Evolutionary conservation across 2,329 filamentous ascomycete genomes (phyloP), one percentile per base, ranked within the genome.

Genomic region (Pestalotiopsis sp.): DNA sequence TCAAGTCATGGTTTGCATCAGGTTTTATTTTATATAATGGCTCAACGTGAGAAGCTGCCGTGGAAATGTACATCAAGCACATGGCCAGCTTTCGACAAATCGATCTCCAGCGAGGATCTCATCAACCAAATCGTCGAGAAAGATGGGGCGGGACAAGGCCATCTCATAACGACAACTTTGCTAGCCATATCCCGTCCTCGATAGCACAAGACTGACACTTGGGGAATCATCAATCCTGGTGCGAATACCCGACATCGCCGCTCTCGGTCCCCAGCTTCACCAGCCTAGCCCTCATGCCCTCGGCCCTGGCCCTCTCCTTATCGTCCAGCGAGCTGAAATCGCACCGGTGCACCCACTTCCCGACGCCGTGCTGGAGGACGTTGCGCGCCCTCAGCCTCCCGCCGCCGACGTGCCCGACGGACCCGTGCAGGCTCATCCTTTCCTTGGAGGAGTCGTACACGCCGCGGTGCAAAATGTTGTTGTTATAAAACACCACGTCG

Each of bases 401-500:
- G 1, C 86, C 89, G 2, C 77, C 79, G 0, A 82, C 81, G 72
- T 90, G 86, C 1, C 91, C 91, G 60, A 92, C 91, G 66, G 88
- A 91, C 6, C 91, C 91, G 78, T 94, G 91, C 74, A 94, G 79
- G 69, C 91, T 93, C 83, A 91, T 86, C 26, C 92, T 81, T 79
- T 93, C 89, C 72, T 81, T 85, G 1, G 52, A 73, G 13, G 80
- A 79, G 71, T 85, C 81, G 77, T 94, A 94, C 35, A 88, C 87
- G 1, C 91, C 92, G 3, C 91, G 82, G 75, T 94, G 92, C 70
- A 97, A 78, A 71, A 97, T 97, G 78, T 97, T 97, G 76, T 94
- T 97, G 78, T 97, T 90, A 76, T 97, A 97, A 74, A 97, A 97
- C 56, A 92, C 92, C 17, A 92, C 88, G 79, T 97, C 94, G 0